phyloP scores from a whole-genome alignment of 2,329 filamentous ascomycete species.

The Phaeosphaeriaceae sp. region DNA sequence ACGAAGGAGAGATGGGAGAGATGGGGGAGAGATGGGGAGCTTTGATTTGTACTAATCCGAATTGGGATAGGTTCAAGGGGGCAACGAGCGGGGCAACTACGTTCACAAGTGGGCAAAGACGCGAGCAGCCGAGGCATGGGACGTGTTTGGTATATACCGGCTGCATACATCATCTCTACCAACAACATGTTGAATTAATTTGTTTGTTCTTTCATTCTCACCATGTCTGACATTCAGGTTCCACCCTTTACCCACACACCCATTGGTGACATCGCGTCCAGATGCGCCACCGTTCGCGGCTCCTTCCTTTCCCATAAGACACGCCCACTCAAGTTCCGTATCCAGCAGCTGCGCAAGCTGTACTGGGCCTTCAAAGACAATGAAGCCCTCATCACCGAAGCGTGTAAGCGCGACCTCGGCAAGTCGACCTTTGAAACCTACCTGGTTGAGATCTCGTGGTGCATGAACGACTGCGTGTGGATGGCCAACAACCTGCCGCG shows the following conservation, averaged over 20 bases:
- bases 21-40: too few species aligned
- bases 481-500: constrained; percentile 77
- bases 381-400: constrained; percentile 72
- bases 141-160: too few species aligned
- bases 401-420: constrained; percentile 76
- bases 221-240: constrained; percentile 11
- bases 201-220: too few species aligned
- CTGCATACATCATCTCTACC: too few species aligned
- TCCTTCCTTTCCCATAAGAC: constrained; percentile 84
- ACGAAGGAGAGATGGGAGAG: too few species aligned
- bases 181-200: too few species aligned
- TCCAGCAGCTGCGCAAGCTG: constrained; percentile 87
- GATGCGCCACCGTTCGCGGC: constrained; percentile 61
- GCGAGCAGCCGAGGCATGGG: too few species aligned
- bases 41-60: too few species aligned
- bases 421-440: constrained; percentile 79
- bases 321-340: constrained; percentile 79
- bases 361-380: constrained; percentile 93
- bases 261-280: constrained; percentile 42
- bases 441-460: constrained; percentile 77
- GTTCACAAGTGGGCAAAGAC: too few species aligned
- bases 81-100: too few species aligned
- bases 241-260: constrained; percentile 46
- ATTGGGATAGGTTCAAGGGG: too few species aligned
- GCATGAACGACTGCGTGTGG: constrained; percentile 81